Evolutionary conservation across 2,329 filamentous ascomycete species (phyloP), one percentile per base, ranked within the genome.

Genomic region (Parastagonospora avenae): DNA sequence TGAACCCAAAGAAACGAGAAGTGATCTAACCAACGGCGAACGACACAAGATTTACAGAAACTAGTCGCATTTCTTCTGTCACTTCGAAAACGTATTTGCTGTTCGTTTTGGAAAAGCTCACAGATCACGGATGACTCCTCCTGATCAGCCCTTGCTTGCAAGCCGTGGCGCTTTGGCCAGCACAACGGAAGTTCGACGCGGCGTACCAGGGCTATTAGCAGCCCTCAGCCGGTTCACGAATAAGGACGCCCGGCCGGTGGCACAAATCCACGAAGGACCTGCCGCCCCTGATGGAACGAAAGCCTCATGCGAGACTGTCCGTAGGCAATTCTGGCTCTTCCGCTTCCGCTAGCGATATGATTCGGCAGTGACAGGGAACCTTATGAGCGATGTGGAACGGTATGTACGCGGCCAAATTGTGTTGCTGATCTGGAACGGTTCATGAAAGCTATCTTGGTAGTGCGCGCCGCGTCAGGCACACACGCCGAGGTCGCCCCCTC

Each of bases 241-340:
- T 69, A 68, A 57, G 47, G 47, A 53, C 51, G 37, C 16, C 45
- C 51, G 28, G 50, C 59, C 58, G 55, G 33, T 42, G 51, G 40
- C 38, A 47, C 27, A 24, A 49, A 27, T 55, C 50, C 52, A 55
- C 59, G 47, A 54, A 40, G 16, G 52, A 38, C 60, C 46, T 53
- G 49, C 58, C 60, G 50, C 67, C 61, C 65, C 65, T 70, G 63
- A 62, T 60, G 53, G 49, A 57, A 51, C 55, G 51, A 58, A 57
- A 46, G 11, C 12, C 24, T 39, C 8, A 19, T 19, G n/a, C 15
- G 37, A 19, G 27, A 27, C 37, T 12, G 35, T 14, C n/a, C 14
- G 15, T 16, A 39, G 37, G 16, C 24, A 39, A 19, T 19, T 28
- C 8, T 16, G 37, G 15, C 37, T 24, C 19, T 24, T 24, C 37